These are phyloP conservation scores for Jamesozyma gamospora DNA, from an alignment of 805 yeast species.

Conservation along the genomic window DNA sequence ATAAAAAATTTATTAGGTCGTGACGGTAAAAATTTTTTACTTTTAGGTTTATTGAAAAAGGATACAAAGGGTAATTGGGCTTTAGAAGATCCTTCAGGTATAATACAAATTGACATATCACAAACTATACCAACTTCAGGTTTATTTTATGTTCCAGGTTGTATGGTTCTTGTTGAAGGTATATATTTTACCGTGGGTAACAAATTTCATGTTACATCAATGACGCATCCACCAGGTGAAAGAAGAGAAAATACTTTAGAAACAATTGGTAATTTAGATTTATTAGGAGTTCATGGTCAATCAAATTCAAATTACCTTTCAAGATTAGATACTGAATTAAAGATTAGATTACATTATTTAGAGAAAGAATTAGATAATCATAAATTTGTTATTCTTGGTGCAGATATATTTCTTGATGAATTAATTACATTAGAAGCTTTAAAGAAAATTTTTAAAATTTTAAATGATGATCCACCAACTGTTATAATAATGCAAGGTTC, in stretches of 20 bases:
- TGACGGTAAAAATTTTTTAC: conserved; percentile 60
- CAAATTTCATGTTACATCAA: conserved; percentile 61
- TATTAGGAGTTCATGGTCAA: conserved; percentile 38
- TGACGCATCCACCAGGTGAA: conserved; percentile 88
- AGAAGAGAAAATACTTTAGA: conserved; percentile 54
- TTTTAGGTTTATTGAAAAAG: conserved; percentile 66
- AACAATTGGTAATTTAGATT: conserved; percentile 71
- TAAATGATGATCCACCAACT: conserved; percentile 53
- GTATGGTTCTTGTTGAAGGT: conserved; percentile 76
- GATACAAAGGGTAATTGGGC: conserved; percentile 60
- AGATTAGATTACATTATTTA: conserved; percentile 41
- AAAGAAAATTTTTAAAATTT: conserved; percentile 44
- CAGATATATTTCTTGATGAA: conserved; percentile 60
- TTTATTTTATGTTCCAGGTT: conserved; percentile 62
- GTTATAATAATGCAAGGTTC: conserved; percentile 78
- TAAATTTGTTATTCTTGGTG: conserved; percentile 61
- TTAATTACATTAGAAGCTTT: conserved; percentile 50
- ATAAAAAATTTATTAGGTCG: conserved; percentile 83
- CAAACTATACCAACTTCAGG: conserved; percentile 55
- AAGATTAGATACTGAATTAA: conserved; percentile 53
- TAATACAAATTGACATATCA: conserved; percentile 54
- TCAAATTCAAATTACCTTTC: conserved; percentile 31
- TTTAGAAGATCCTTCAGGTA: conserved; percentile 73
- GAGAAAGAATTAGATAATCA: conserved; percentile 52
- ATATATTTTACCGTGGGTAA: conserved; percentile 59